A percentile compares a stretch with the other conserved stretches of the same genome.
Evolutionary conservation across 495 filamentous ascomycete genomes (phyloP).

Genomic region (Niebla homalea): DNA sequence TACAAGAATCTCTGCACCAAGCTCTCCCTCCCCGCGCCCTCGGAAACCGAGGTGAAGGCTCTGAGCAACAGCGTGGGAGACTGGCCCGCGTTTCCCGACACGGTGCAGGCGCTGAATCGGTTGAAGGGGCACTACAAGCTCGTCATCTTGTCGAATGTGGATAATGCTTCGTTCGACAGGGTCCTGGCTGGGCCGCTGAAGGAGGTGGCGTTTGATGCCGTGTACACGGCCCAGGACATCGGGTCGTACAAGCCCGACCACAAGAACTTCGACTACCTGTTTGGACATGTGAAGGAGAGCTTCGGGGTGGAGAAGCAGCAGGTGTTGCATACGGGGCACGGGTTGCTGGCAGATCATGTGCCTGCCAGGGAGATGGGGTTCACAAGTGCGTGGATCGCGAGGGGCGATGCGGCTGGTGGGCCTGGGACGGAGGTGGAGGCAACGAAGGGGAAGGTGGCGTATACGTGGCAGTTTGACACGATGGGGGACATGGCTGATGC

Average conservation of each 20-base stretch:
- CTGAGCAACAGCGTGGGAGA: conserved; percentile 43
- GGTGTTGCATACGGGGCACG: conserved; percentile 58
- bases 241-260: conserved; percentile 62
- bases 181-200: conserved; percentile 39
- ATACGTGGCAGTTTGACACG: conserved; percentile 47
- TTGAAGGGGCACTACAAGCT: conserved; percentile 52
- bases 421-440: conserved; percentile 29
- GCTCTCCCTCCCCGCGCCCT: conserved; percentile 26
- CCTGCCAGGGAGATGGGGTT: conserved; percentile 51
- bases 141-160: conserved; percentile 59
- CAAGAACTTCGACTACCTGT: conserved; percentile 54
- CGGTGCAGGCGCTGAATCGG: conserved; percentile 40
- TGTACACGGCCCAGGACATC: conserved; percentile 64
- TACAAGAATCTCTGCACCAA: conserved; percentile 33
- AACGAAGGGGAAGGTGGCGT: conserved; percentile 32
- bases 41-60: conserved; percentile 20
- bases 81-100: conserved; percentile 57
- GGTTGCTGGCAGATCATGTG: conserved; percentile 57
- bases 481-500: conserved; percentile 61
- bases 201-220: conserved; percentile 44
- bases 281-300: conserved; percentile 36
- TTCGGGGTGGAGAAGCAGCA: conserved; percentile 41
- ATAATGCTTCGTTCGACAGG: conserved; percentile 44
- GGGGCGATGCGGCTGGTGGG: conserved; percentile 30
- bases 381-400: conserved; percentile 56